A percentile compares a stretch with the other conserved stretches of the same genome.
These are phyloP conservation scores for Catharanthus roseus DNA, from an alignment of 257 asterid genomes.

Conservation along the genomic window DNA sequence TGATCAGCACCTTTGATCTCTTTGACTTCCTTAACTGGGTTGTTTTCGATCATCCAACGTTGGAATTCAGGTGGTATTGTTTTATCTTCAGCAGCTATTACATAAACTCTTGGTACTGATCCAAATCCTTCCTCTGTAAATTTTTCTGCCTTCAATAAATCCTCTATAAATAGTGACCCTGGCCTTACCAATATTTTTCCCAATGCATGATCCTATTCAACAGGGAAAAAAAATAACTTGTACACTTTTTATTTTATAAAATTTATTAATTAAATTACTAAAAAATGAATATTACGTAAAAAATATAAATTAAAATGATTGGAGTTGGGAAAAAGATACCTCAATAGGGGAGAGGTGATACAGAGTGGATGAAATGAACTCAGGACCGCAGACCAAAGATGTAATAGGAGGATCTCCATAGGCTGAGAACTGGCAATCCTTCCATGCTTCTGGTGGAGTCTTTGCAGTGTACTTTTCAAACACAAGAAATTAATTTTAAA, in stretches of 20 bases:
- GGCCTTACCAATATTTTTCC: constrained; percentile 45
- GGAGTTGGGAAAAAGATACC: constrained; percentile 17
- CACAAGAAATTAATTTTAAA: too few species aligned
- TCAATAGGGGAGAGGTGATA: constrained; percentile 47
- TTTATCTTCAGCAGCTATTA: constrained; percentile 43
- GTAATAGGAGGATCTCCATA: constrained; percentile 52
- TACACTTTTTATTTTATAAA: too few species aligned
- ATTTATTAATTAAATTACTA: too few species aligned
- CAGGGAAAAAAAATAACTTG: too few species aligned
- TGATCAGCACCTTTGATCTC: constrained; percentile 62
- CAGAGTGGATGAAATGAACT: constrained; percentile 47
- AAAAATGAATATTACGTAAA: too few species aligned
- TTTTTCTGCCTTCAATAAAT: constrained; percentile 31
- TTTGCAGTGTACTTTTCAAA: constrained; percentile 36
- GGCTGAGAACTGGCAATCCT: constrained; percentile 44
- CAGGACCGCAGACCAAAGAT: constrained; percentile 42
- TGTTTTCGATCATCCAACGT: constrained; percentile 48
- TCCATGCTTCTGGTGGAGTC: constrained; percentile 49
- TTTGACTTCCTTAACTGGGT: constrained; percentile 49
- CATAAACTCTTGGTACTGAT: constrained; percentile 45
- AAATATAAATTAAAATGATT: too few species aligned
- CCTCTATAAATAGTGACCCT: constrained; percentile 57
- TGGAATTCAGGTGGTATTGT: constrained; percentile 45
- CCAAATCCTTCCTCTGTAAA: constrained; percentile 47
- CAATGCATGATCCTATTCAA: constrained; percentile 39